Evolutionary conservation across 306 rosid genomes (phyloP), one percentile per base, ranked within the genome.

Genomic region (Hippophae rhamnoides): DNA sequence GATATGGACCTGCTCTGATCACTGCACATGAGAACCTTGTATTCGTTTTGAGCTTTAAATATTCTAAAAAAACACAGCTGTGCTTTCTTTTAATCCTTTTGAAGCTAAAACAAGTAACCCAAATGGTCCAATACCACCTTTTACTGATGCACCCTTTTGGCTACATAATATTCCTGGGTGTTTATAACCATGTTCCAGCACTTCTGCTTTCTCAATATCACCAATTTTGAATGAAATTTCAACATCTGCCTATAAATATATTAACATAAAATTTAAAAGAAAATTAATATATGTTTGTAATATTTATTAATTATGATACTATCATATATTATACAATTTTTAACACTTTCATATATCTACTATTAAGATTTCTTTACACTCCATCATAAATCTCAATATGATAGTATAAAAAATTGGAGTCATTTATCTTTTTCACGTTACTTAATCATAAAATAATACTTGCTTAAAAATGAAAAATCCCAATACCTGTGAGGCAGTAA

Each of bases 41-140:
- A 57, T 56, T 81, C 75, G 31, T 69, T 23, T 5, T 66, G 68
- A 8, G 38, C 50, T 71, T 68, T 85, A 62, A 82, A 88, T 63
- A 88, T 72, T 77, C 88, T 82, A 13, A 76, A 88, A 88, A 67
- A 79, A 88, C 6, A 88, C 76, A n/a, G 96, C 87, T 13, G 96
- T 88, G 57, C 75, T 66, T 59, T 85, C 96, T 70, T 80, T 44
- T 67, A 85, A 56, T 18, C 72, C 87, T 58, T 73, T 65, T 12
- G 96, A 82, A 73, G 86, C 86, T 58, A 85, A 69, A 51, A 61
- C 78, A 0, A 78, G 41, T 10, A 88, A 45, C 52, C 96, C 96
- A 77, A 88, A 88, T 58, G 94, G 86, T 56, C 96, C 96, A 5
- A 85, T 13, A 7, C 75, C 66, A 9, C 94, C 80, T 43, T 82